Percentiles rank a stretch among this genome's conserved stretches.
Evolutionary conservation across 1,284 basidiomycete genomes (phyloP).

Genomic region (Puccinia novopanici): DNA sequence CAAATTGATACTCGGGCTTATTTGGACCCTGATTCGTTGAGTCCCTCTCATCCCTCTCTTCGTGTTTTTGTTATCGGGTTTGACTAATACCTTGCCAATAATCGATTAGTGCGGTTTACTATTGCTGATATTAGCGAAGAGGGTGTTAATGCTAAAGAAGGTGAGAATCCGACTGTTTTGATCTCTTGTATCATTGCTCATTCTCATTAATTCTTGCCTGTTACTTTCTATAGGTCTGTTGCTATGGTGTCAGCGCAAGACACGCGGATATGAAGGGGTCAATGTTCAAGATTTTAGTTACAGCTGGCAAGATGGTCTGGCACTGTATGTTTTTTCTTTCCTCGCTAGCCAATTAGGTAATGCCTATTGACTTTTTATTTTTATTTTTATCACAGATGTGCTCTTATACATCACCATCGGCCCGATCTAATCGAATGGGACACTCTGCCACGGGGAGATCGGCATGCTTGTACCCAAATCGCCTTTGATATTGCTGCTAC

Average conservation of each 20-base stretch:
- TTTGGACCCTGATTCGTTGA: conserved; percentile 85
- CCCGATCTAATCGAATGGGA: conserved; percentile 91
- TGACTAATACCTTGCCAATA: not conserved
- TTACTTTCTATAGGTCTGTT: conserved; percentile 66
- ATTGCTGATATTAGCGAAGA: conserved; percentile 99
- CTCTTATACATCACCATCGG: conserved; percentile 92
- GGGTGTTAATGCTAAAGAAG: conserved; percentile 93
- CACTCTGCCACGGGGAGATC: conserved; percentile 72
- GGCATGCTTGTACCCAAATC: conserved; percentile 76
- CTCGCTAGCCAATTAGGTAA: not conserved
- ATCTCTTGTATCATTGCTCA: too few species aligned
- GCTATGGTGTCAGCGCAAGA: conserved; percentile 97
- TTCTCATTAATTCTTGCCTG: not conserved
- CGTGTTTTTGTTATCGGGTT: not conserved
- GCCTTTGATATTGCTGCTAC: conserved; percentile 85
- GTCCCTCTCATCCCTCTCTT: conserved; percentile 16
- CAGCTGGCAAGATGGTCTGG: conserved; percentile 91
- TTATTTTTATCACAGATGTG: conserved; percentile 68
- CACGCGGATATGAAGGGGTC: conserved; percentile 84
- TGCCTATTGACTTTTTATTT: conserved; percentile 36
- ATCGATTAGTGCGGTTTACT: conserved; percentile 72
- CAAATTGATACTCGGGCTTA: conserved; percentile 97
- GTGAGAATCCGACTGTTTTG: conserved; percentile 19
- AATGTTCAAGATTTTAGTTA: conserved; percentile 88
- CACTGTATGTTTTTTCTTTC: conserved; percentile 69